These are phyloP conservation scores for Zygosaccharomyces sapae DNA, from an alignment of 1,139 yeast genomes.

Conservation along the genomic window DNA sequence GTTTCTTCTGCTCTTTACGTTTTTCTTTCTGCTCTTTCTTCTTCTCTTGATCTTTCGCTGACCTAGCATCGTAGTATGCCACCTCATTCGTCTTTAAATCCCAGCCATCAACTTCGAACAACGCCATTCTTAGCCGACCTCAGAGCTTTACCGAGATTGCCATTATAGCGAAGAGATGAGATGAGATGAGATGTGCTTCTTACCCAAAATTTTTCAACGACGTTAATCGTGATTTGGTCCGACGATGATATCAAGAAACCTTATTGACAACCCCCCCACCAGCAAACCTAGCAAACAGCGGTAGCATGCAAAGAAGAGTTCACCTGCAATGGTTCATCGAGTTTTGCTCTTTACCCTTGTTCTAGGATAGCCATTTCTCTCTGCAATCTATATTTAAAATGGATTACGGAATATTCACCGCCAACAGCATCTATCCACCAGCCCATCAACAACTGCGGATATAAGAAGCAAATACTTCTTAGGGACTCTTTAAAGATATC, in stretches of 20 bases:
- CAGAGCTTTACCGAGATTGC: slow-evolving; percentile 4
- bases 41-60: slow-evolving; percentile 29
- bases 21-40: slow-evolving; percentile 21
- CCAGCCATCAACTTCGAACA: slow-evolving; percentile 84
- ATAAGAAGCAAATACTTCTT: slow-evolving; percentile 2
- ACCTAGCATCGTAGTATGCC: slow-evolving; percentile 42
- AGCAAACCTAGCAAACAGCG: too few relatives aligned
- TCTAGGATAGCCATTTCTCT: too few relatives aligned
- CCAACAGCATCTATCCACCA: slow-evolving; percentile 27
- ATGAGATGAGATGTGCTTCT: slow-evolving; percentile 14
- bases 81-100: slow-evolving; percentile 54
- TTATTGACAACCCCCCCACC: too few relatives aligned
- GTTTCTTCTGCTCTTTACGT: slow-evolving; percentile 14
- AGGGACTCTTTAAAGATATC: slow-evolving; percentile 19
- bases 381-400: slow-evolving; percentile 15
- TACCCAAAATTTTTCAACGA: slow-evolving; percentile 7
- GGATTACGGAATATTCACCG: slow-evolving; percentile 14
- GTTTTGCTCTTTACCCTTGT: not conserved
- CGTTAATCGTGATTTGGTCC: slow-evolving; percentile 8
- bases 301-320: not conserved
- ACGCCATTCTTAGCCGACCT: slow-evolving; percentile 46
- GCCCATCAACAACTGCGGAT: slow-evolving; percentile 10
- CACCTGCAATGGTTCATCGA: not conserved
- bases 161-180: slow-evolving; percentile 2
- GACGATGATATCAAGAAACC: not conserved